Evolutionary conservation across 768 basidiomycete genomes (phyloP).

Genomic region (Suillus ampliporus): DNA sequence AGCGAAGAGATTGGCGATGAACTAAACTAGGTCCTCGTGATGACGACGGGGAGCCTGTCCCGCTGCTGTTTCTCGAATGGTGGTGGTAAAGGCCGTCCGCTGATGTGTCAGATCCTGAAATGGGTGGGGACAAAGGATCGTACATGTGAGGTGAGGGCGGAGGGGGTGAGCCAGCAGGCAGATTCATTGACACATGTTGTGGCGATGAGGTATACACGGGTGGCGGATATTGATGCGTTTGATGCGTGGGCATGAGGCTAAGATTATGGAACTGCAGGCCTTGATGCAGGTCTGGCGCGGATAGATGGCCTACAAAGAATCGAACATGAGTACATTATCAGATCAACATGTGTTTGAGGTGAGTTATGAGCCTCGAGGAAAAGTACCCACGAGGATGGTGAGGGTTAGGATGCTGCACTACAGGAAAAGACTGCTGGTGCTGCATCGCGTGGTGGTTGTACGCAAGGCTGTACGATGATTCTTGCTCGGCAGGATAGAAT

Average conservation of each 20-base stretch:
- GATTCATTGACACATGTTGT: conserved; percentile 72
- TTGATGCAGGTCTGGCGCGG: conserved; percentile 71
- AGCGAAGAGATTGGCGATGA: conserved; percentile 70
- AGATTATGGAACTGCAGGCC: conserved; percentile 65
- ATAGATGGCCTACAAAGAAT: conserved; percentile 64
- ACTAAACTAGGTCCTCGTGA: conserved; percentile 79
- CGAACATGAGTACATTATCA: conserved; percentile 59
- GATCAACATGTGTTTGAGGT: conserved; percentile 65
- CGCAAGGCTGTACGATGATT: conserved; percentile 56
- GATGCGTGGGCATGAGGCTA: conserved; percentile 71
- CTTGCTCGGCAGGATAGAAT: conserved; percentile 61
- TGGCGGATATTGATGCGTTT: conserved; percentile 67
- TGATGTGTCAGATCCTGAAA: conserved; percentile 90
- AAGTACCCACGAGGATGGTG: conserved; percentile 76
- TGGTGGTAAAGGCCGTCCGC: conserved; percentile 78
- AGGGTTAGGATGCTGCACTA: conserved; percentile 59
- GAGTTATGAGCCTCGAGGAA: conserved; percentile 46
- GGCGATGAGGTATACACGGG: conserved; percentile 64
- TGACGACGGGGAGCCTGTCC: conserved; percentile 77
- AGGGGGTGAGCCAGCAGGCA: conserved; percentile 71
- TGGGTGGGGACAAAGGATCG: conserved; percentile 83
- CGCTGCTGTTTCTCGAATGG: conserved; percentile 72
- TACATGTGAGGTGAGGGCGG: conserved; percentile 81
- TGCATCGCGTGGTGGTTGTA: conserved; percentile 59
- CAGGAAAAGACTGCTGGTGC: conserved; percentile 56